Conservation (phyloP, 371 early-diverging fungal genomes). For the Rhizopus sp. region DNA sequence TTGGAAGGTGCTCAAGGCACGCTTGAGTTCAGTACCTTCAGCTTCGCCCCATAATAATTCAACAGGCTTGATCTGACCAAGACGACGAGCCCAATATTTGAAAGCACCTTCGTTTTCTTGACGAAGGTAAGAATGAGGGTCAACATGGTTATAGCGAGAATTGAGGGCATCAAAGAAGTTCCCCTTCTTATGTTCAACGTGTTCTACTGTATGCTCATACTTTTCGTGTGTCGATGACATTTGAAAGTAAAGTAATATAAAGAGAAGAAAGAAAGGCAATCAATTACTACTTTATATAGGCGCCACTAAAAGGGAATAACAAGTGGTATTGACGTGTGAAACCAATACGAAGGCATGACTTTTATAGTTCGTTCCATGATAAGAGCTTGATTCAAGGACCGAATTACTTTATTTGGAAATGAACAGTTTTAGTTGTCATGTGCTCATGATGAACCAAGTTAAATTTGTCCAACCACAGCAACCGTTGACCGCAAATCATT, state of each 20-base stretch:
- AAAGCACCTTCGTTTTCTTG: conserved; percentile 40
- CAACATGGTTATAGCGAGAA: conserved; percentile 24
- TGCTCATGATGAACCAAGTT: background rate
- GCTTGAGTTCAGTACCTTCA: conserved; percentile 47
- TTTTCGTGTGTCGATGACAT: conserved; percentile 6
- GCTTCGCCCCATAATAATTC: conserved; percentile 53
- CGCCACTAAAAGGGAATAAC: background rate
- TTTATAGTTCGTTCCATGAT: background rate
- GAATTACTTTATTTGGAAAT: background rate
- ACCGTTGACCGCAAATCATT: background rate
- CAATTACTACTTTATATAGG: background rate
- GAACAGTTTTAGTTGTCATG: background rate
- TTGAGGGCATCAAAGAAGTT: conserved; percentile 15
- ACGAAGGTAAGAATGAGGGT: conserved; percentile 43
- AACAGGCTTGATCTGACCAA: conserved; percentile 54
- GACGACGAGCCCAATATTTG: conserved; percentile 50
- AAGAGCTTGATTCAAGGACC: background rate
- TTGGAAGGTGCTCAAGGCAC: conserved; percentile 46
- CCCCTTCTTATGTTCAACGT: conserved; percentile 3
- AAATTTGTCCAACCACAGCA: background rate
- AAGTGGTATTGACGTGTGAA: background rate
- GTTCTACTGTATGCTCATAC: background rate
- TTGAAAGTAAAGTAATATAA: background rate
- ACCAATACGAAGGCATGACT: background rate
- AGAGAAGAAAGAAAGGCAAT: background rate